Base-by-base conservation (phyloP, 352 stramenopile genomes). In the Phytophthora crassamura region DNA sequence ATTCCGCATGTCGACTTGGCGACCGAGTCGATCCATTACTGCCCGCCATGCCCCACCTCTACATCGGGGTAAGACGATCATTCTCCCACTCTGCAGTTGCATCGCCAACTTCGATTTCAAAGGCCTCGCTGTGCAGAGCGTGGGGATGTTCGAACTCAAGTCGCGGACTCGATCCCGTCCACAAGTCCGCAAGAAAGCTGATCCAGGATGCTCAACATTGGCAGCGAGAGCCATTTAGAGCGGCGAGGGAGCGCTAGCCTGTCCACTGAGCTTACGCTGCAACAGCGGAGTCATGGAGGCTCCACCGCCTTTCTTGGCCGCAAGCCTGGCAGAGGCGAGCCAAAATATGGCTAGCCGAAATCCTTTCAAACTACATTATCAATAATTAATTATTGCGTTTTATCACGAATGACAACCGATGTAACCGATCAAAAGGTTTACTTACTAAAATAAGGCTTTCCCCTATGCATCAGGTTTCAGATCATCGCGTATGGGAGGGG, bases 311-410 rank as follows among this genome's bases (percentile, higher is more conserved):
- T 50, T 48, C 49, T 42, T 49, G 52, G 52, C 39, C 49, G n/a
- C 47, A 41, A n/a, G 49, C 43, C 50, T 32, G 45, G 56, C 56
- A 64, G 18, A 57, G 56, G 56, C 45, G 56, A 64, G 56, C 56
- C 43, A 63, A 57, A 41, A 49, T 16, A 43, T 43, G 56, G 57
- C 36, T 4, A 35, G 30, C 58, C n/a, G 56, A 64, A 28, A 49
- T 11, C 16, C 42, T 28, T 16, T 42, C 7, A 60, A n/a, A n/a
- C n/a, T 60, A 43, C n/a, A 36, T 41, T 5, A 15, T 5, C 25
- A 35, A 5, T 7, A 22, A n/a, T 32, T 10, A 57, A 0, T 25
- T n/a, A 4, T 25, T 3, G 8, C 9, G n/a, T 32, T 38, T 36
- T 46, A 38, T 11, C 2, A 10, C 7, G 10, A 46, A 45, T 34